Conservation (phyloP, 345 rosid species). For the Pugionium cornutum region DNA sequence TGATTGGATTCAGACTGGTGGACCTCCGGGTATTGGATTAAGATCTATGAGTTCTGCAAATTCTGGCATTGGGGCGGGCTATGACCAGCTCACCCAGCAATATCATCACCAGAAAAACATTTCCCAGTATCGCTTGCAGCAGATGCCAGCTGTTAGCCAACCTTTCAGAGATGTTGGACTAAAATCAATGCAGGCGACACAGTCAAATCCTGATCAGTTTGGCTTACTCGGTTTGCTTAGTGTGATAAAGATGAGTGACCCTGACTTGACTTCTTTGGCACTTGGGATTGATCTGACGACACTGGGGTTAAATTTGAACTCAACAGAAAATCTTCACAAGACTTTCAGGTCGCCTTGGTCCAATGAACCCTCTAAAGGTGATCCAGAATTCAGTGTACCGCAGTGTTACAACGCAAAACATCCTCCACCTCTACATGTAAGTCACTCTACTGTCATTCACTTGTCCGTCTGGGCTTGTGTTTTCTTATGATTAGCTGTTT, state of each 20-base stretch:
- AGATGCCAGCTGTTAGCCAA: slow-evolving; percentile 74
- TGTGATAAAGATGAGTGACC: slow-evolving; percentile 68
- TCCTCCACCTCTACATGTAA: slow-evolving; percentile 73
- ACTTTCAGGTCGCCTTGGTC: slow-evolving; percentile 96
- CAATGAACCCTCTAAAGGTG: slow-evolving; percentile 87
- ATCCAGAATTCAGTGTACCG: slow-evolving; percentile 84
- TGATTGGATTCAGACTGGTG: slow-evolving; percentile 61
- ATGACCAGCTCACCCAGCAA: slow-evolving; percentile 81
- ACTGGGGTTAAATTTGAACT: slow-evolving; percentile 82
- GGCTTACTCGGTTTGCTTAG: slow-evolving; percentile 75
- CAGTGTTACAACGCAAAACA: slow-evolving; percentile 73
- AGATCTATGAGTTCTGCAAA: slow-evolving; percentile 81
- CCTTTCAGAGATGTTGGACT: slow-evolving; percentile 69
- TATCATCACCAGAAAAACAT: slow-evolving; percentile 81
- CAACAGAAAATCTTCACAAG: slow-evolving; percentile 78
- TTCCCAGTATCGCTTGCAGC: slow-evolving; percentile 84
- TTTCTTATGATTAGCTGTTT: slow-evolving; percentile 9
- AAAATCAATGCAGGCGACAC: slow-evolving; percentile 52
- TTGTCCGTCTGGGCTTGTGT: slow-evolving; percentile 3
- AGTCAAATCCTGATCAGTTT: slow-evolving; percentile 68
- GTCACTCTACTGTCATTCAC: slow-evolving; percentile 17
- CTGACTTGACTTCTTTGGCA: slow-evolving; percentile 70
- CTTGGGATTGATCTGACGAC: slow-evolving; percentile 88
- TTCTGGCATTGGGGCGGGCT: slow-evolving; percentile 54
- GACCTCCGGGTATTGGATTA: slow-evolving; percentile 76